These are phyloP conservation scores for Penicillium sp. DNA, from an alignment of 2,329 filamentous ascomycete species.

Conservation along the genomic window DNA sequence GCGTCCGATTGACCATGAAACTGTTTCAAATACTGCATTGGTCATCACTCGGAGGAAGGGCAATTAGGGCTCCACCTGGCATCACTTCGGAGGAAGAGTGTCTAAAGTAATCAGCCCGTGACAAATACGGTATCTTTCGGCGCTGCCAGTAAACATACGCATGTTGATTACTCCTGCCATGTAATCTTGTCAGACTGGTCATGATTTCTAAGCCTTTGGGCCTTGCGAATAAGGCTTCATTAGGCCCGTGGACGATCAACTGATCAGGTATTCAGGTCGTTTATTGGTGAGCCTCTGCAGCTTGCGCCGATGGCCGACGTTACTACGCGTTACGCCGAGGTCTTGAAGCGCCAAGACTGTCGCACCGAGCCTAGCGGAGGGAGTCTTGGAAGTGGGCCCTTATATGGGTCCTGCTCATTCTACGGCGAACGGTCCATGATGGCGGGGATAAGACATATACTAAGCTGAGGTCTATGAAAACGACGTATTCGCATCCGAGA, in stretches of 20 bases:
- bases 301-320: not conserved
- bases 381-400: too few relatives aligned
- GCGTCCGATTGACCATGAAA: not conserved
- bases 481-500: not conserved
- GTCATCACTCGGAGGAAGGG: not conserved
- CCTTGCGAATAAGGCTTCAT: too few relatives aligned
- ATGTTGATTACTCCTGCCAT: not conserved
- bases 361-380: not conserved
- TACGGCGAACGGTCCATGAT: too few relatives aligned
- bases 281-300: not conserved
- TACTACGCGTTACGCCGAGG: not conserved
- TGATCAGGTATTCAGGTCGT: too few relatives aligned
- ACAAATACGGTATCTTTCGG: not conserved
- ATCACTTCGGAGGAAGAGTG: not conserved
- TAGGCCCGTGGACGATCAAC: too few relatives aligned
- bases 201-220: too few relatives aligned
- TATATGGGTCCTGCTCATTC: too few relatives aligned
- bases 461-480: not conserved
- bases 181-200: not conserved
- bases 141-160: too few relatives aligned
- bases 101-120: not conserved
- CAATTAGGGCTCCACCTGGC: not conserved
- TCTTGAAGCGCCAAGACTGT: not conserved
- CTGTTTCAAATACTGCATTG: not conserved
- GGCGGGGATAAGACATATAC: too few relatives aligned